These are phyloP conservation scores for Daldinia decipiens DNA, from an alignment of 495 filamentous ascomycete genomes.

Conservation along the genomic window DNA sequence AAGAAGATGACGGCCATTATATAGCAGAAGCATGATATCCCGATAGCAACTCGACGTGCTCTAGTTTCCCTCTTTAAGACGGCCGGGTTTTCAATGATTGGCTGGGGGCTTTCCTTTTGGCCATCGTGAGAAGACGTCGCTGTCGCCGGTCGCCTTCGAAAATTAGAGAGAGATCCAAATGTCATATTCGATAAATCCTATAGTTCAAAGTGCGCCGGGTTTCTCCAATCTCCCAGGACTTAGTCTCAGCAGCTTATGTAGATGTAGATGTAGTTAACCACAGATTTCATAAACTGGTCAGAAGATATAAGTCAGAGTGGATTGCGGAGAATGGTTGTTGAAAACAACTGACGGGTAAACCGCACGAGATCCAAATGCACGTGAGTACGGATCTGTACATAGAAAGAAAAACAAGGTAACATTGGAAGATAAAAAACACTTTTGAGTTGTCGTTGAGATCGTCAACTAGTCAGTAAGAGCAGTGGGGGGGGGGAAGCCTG, in stretches of 20 bases:
- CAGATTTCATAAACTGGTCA: slow-evolving; percentile 10
- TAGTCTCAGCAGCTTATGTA: slow-evolving; percentile 8
- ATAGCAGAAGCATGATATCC: slow-evolving; percentile 75
- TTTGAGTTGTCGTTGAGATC: slow-evolving; percentile 21
- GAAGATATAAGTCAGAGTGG: slow-evolving; percentile 10
- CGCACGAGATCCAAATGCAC: slow-evolving; percentile 17
- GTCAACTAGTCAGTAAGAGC: slow-evolving; percentile 19
- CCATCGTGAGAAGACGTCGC: slow-evolving; percentile 29
- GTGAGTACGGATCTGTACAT: slow-evolving; percentile 10
- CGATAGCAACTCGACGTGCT: slow-evolving; percentile 63
- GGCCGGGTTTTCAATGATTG: slow-evolving; percentile 26
- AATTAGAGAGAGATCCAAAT: slow-evolving; percentile 31
- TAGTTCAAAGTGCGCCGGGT: slow-evolving; percentile 5
- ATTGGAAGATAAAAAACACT: slow-evolving; percentile 17
- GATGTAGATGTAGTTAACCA: slow-evolving; percentile 21
- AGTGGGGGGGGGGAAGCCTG: slow-evolving; percentile 23
- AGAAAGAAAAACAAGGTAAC: slow-evolving; percentile 11
- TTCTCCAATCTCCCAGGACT: slow-evolving; percentile 9
- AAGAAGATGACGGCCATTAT: slow-evolving; percentile 79
- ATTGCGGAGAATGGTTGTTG: slow-evolving; percentile 17
- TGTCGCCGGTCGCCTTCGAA: slow-evolving; percentile 32
- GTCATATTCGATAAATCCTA: slow-evolving; percentile 30
- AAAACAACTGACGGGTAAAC: slow-evolving; percentile 13
- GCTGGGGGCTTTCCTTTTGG: slow-evolving; percentile 30
- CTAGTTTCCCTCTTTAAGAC: slow-evolving; percentile 64